These are phyloP conservation scores for Dictyostelium citrinum DNA, from an alignment of 78 protist species.

Conservation along the genomic window DNA sequence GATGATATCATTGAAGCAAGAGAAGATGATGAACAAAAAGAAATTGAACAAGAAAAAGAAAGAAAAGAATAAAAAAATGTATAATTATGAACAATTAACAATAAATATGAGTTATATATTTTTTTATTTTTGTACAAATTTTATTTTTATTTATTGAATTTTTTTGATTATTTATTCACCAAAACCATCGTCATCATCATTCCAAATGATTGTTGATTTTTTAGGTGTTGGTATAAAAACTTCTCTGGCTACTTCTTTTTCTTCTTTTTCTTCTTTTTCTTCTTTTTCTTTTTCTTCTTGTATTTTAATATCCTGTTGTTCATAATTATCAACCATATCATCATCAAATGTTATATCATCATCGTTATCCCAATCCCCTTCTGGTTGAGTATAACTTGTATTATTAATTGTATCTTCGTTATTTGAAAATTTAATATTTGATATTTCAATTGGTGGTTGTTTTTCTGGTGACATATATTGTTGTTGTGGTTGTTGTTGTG, in stretches of 20 bases:
- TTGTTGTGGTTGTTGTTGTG: background rate
- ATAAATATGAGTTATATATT: background rate
- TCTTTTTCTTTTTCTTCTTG: background rate
- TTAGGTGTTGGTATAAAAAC: constrained; percentile 1
- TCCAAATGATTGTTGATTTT: constrained; percentile 60
- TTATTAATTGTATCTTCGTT: background rate
- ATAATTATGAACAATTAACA: too few relatives aligned
- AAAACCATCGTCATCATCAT: constrained; percentile 66
- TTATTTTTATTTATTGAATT: too few relatives aligned
- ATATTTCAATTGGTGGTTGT: background rate
- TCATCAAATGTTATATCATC: constrained; percentile 19
- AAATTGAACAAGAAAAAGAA: background rate
- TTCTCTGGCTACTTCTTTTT: constrained; percentile 1
- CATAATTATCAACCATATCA: background rate
- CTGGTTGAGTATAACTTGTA: background rate
- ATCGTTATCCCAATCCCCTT: constrained; percentile 41
- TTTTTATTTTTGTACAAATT: background rate
- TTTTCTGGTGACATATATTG: background rate
- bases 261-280: background rate
- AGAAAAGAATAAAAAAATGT: too few relatives aligned
- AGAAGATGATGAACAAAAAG: background rate
- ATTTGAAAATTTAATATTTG: background rate
- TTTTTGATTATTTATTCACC: constrained; percentile 21
- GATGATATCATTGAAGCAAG: background rate
- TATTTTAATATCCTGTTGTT: background rate